These are phyloP conservation scores for Fusarium dlaminii DNA, from an alignment of 2,329 filamentous ascomycete species.

Conservation along the genomic window DNA sequence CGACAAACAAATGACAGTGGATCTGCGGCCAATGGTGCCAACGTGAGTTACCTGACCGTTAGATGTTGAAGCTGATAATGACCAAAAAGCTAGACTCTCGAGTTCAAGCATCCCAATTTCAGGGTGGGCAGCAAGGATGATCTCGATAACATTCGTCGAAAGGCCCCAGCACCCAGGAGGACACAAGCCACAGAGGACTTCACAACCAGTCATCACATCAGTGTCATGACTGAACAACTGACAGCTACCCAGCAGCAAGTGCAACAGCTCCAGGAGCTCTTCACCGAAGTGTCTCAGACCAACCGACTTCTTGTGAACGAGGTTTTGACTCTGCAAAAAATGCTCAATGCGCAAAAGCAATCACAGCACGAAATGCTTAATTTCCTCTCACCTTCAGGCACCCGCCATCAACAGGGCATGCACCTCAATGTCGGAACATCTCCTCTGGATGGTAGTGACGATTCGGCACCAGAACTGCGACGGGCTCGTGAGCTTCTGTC, in stretches of 20 bases:
- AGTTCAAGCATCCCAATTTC: conserved; percentile 98
- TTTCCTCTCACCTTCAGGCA: conserved; percentile 59
- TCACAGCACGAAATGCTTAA: conserved; percentile 67
- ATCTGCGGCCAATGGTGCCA: conserved; percentile 48
- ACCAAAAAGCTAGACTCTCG: conserved; percentile 59
- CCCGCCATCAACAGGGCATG: conserved; percentile 49
- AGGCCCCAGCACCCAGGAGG: conserved; percentile 92
- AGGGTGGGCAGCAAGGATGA: conserved; percentile 95
- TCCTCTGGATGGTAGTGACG: conserved; percentile 55
- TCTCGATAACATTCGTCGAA: conserved; percentile 93
- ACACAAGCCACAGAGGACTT: conserved; percentile 73
- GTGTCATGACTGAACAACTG: conserved; percentile 86
- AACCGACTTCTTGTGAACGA: conserved; percentile 71
- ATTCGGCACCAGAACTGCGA: conserved; percentile 62
- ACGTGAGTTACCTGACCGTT: conserved; percentile 42
- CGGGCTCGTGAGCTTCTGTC: conserved; percentile 66
- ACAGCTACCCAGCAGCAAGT: conserved; percentile 93
- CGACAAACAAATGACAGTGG: conserved; percentile 59
- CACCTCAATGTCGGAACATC: conserved; percentile 50
- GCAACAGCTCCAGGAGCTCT: conserved; percentile 85
- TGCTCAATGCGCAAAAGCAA: conserved; percentile 67
- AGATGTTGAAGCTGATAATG: not conserved
- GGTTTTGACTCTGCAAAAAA: conserved; percentile 68
- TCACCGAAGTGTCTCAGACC: conserved; percentile 76
- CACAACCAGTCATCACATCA: conserved; percentile 85